A percentile compares a stretch with the other conserved stretches of the same genome.
These are phyloP conservation scores for Aspergillus cavernicola DNA, from an alignment of 495 filamentous ascomycete species.

Conservation along the genomic window DNA sequence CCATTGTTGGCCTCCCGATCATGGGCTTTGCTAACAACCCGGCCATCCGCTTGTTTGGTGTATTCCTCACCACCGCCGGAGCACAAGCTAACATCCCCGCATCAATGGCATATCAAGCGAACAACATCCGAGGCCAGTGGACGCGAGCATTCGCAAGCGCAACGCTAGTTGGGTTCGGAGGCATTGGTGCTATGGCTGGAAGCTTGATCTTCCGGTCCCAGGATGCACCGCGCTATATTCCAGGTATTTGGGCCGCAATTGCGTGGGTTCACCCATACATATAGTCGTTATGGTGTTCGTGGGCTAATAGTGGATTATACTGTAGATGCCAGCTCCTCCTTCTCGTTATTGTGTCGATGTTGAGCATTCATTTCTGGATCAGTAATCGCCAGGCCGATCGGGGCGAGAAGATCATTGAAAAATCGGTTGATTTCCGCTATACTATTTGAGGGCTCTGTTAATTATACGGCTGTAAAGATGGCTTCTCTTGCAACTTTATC, in stretches of 20 bases:
- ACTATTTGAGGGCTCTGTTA: constrained; percentile 22
- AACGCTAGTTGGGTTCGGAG: constrained; percentile 50
- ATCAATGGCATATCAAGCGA: constrained; percentile 58
- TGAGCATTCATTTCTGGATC: constrained; percentile 33
- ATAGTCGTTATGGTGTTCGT: too few species aligned
- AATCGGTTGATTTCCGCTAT: constrained; percentile 32
- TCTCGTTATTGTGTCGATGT: constrained; percentile 27
- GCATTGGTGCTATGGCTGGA: constrained; percentile 58
- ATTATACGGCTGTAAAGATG: neutral
- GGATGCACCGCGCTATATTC: constrained; percentile 52
- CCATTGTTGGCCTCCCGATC: constrained; percentile 47
- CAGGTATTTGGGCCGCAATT: constrained; percentile 49
- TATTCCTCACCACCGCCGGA: constrained; percentile 57
- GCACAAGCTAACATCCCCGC: constrained; percentile 57
- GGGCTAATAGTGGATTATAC: too few species aligned
- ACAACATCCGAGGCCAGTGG: constrained; percentile 66
- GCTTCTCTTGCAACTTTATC: too few species aligned
- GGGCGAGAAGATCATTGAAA: constrained; percentile 36
- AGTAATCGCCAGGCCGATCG: constrained; percentile 35
- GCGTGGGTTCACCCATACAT: too few species aligned
- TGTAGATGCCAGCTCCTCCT: constrained; percentile 41
- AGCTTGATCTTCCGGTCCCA: constrained; percentile 53
- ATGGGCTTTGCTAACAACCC: constrained; percentile 49
- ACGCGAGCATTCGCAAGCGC: constrained; percentile 58
- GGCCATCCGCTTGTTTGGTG: constrained; percentile 57